Evolutionary conservation across 2,329 filamentous ascomycete species (phyloP).

Genomic region (Coniella vitis): DNA sequence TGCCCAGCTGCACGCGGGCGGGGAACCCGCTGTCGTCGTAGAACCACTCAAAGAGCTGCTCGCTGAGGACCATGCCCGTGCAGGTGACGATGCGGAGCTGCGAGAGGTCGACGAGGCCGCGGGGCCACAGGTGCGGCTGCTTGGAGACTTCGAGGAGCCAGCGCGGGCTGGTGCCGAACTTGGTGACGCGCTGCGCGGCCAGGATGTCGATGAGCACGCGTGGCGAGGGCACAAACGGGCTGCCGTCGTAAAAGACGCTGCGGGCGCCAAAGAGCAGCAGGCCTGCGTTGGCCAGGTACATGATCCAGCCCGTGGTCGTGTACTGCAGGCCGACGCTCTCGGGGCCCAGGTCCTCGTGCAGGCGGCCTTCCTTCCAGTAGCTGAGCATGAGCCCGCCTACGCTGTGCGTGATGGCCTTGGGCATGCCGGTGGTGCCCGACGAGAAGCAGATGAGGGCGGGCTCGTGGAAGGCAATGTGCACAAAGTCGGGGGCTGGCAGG

Average conservation of each 20-base stretch:
- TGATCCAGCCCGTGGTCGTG: slow-evolving; percentile 78
- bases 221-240: slow-evolving; percentile 13
- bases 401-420: slow-evolving; percentile 81
- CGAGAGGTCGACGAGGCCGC: slow-evolving; percentile 55
- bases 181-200: slow-evolving; percentile 1
- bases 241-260: slow-evolving; percentile 19
- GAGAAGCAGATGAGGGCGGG: slow-evolving; percentile 75
- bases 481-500: slow-evolving; percentile 40
- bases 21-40: slow-evolving; percentile 32
- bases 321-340: slow-evolving; percentile 45
- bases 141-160: slow-evolving; percentile 40
- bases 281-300: slow-evolving; percentile 62
- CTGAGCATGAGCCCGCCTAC: slow-evolving; percentile 56
- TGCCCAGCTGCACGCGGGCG: slow-evolving; percentile 30
- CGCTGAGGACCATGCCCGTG: slow-evolving; percentile 55
- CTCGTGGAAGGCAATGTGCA: slow-evolving; percentile 61
- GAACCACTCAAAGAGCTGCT: slow-evolving; percentile 38
- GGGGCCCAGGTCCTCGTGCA: slow-evolving; percentile 37
- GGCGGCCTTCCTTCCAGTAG: slow-evolving; percentile 49
- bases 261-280: slow-evolving; percentile 13
- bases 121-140: slow-evolving; percentile 53
- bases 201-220: slow-evolving; percentile 10
- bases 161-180: slow-evolving; percentile 35
- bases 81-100: slow-evolving; percentile 55
- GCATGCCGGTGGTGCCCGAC: slow-evolving; percentile 73